Conservation (phyloP, 148 eudicot species). For the Fagopyrum homotropicum region DNA sequence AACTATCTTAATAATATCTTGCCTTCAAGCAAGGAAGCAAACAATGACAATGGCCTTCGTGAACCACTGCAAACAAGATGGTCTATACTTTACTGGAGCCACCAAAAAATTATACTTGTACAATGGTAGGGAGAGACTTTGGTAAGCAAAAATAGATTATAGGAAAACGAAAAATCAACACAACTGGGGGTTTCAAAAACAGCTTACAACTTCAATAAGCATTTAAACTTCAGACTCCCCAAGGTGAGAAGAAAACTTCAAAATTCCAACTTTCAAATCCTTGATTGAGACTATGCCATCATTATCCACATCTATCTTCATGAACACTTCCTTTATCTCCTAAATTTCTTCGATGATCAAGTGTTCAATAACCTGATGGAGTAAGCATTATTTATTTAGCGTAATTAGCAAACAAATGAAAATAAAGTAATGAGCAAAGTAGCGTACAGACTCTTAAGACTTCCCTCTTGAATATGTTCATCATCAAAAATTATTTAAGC, state of each 20-base stretch:
- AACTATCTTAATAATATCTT: too few species aligned
- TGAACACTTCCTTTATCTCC: slow-evolving; percentile 74
- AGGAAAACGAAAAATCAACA: background rate
- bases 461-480: slow-evolving; percentile 92
- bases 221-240: slow-evolving; percentile 81
- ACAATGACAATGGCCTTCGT: too few species aligned
- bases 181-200: background rate
- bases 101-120: too few species aligned
- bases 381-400: background rate
- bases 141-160: background rate
- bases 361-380: slow-evolving; percentile 67
- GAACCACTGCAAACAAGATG: too few species aligned
- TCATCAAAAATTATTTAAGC: slow-evolving; percentile 82
- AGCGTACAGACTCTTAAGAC: slow-evolving; percentile 59
- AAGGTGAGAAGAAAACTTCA: slow-evolving; percentile 57
- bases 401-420: background rate
- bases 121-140: too few species aligned
- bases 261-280: slow-evolving; percentile 74
- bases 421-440: slow-evolving; percentile 6
- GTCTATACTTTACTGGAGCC: too few species aligned
- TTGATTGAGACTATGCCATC: slow-evolving; percentile 75
- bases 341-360: slow-evolving; percentile 75
- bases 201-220: slow-evolving; percentile 93
- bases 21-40: too few species aligned
- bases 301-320: slow-evolving; percentile 70